phyloP scores from a whole-genome alignment of 768 basidiomycete species.

The Chalciporus chontae region DNA sequence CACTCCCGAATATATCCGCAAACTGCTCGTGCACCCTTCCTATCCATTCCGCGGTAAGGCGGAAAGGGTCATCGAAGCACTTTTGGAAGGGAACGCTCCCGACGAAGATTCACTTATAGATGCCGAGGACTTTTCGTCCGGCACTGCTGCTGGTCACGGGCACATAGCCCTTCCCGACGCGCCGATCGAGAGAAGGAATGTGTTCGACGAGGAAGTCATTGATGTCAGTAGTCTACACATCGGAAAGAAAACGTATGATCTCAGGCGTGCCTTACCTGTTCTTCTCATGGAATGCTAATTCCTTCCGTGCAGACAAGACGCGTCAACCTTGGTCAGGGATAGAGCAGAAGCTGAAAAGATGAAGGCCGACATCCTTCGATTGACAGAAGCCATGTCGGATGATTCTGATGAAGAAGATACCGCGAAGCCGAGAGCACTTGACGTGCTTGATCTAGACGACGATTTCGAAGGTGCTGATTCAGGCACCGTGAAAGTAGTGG shows the following conservation, averaged over 20 bases:
- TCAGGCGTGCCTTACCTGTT: background rate
- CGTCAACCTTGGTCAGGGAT: conserved; percentile 48
- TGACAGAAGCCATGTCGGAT: conserved; percentile 62
- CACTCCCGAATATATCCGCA: conserved; percentile 52
- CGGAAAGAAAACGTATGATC: conserved; percentile 61
- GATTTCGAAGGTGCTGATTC: conserved; percentile 45
- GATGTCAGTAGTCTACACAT: conserved; percentile 56
- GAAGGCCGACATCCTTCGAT: conserved; percentile 79
- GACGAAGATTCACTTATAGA: conserved; percentile 28
- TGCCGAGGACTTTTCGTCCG: background rate
- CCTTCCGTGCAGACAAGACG: conserved; percentile 39
- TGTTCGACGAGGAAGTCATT: conserved; percentile 72
- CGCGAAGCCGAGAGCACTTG: conserved; percentile 17
- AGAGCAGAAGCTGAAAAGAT: conserved; percentile 62
- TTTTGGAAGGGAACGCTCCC: conserved; percentile 74
- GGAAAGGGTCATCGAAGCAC: conserved; percentile 62
- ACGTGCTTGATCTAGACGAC: conserved; percentile 47
- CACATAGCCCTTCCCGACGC: background rate
- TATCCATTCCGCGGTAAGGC: conserved; percentile 50
- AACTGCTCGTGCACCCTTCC: conserved; percentile 47
- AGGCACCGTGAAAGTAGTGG: conserved; percentile 43
- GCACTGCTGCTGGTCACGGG: background rate
- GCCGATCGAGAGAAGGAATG: conserved; percentile 55
- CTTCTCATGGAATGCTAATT: conserved; percentile 5
- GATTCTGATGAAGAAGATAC: conserved; percentile 60